Percentiles rank a stretch among this genome's conserved stretches.
Conservation (phyloP, 495 filamentous ascomycete genomes). For the Penicillium salamii region DNA sequence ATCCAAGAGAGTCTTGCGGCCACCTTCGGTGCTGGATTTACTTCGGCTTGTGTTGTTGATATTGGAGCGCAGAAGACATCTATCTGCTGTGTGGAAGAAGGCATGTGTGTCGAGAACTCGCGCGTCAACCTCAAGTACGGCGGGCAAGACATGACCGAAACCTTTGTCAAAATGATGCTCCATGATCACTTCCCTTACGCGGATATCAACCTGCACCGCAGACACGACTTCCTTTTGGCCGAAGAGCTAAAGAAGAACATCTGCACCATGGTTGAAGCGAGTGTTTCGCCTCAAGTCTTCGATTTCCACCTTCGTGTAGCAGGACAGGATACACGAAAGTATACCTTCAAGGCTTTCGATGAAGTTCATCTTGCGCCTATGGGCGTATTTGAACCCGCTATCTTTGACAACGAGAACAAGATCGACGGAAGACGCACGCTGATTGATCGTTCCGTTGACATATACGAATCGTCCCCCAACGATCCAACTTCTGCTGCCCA, state of each 20-base stretch:
- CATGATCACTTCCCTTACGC: slow-evolving; percentile 90
- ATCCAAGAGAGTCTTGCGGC: slow-evolving; percentile 95
- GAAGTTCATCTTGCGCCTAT: slow-evolving; percentile 87
- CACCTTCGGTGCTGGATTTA: slow-evolving; percentile 93
- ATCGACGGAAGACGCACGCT: slow-evolving; percentile 73
- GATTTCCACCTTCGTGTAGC: slow-evolving; percentile 88
- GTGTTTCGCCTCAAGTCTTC: slow-evolving; percentile 74
- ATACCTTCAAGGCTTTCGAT: slow-evolving; percentile 92
- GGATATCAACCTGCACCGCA: slow-evolving; percentile 84
- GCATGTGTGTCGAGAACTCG: slow-evolving; percentile 90
- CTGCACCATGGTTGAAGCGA: slow-evolving; percentile 80
- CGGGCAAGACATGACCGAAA: slow-evolving; percentile 87
- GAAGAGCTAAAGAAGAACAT: slow-evolving; percentile 92
- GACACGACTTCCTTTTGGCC: slow-evolving; percentile 89
- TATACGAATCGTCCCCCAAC: slow-evolving; percentile 87
- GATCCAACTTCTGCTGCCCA: slow-evolving; percentile 87
- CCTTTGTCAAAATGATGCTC: slow-evolving; percentile 95
- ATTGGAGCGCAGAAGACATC: slow-evolving; percentile 98
- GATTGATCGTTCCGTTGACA: slow-evolving; percentile 81
- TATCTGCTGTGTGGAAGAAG: slow-evolving; percentile 95
- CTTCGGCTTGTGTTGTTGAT: slow-evolving; percentile 89
- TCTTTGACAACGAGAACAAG: slow-evolving; percentile 80
- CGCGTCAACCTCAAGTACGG: slow-evolving; percentile 91
- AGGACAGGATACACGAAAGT: slow-evolving; percentile 85
- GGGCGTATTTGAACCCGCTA: slow-evolving; percentile 81